Base-by-base conservation (phyloP, 148 eudicot species). In the Arbutus unedo region DNA sequence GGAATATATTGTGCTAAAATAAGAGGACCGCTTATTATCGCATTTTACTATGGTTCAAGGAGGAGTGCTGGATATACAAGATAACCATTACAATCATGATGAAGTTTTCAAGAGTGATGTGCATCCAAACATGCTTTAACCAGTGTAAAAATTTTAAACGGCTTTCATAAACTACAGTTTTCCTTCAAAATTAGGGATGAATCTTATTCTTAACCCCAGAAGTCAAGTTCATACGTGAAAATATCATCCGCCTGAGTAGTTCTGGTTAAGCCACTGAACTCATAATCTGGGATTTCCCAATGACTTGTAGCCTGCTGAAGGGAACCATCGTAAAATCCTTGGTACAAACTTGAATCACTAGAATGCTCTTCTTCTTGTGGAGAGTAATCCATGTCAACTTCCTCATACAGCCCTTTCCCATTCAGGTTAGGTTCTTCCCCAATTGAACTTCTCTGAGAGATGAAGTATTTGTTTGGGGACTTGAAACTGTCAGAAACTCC, bases 221-320 rank as follows among this genome's bases (percentile, higher is more conserved):
- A 82, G 87, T 87, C 82, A 87, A 21, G 81, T 74, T 79, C 82
- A 87, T 91, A 93, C 95, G 91, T 78, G 90, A 90, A 92, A 76
- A 88, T 87, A 85, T 91, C 98, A 85, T 90, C 93, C 78, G 85
- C 86, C 43, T 88, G 83, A 77, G 90, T 88, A 56, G 82, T 79
- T 60, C 79, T 78, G 80, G 79, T 82, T 6, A 87, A 80, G 59
- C 87, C 83, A 76, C 84, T 78, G 81, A 84, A 84, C 50, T 87
- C 86, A 78, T 80, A 85, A 59, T 91, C 93, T 25, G 88, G 80
- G 44, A 81, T 70, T 43, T 66, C 87, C 64, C 81, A 43, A 55
- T 83, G n/a, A 76, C 84, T 77, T 3, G 89, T 50, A 49, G 72
- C 77, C 80, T 80, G 82, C 21, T 71, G 85, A 71, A 23, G 70